Evolutionary conservation across 768 basidiomycete species (phyloP).

Genomic region (Pleurotus citrinopileatus): DNA sequence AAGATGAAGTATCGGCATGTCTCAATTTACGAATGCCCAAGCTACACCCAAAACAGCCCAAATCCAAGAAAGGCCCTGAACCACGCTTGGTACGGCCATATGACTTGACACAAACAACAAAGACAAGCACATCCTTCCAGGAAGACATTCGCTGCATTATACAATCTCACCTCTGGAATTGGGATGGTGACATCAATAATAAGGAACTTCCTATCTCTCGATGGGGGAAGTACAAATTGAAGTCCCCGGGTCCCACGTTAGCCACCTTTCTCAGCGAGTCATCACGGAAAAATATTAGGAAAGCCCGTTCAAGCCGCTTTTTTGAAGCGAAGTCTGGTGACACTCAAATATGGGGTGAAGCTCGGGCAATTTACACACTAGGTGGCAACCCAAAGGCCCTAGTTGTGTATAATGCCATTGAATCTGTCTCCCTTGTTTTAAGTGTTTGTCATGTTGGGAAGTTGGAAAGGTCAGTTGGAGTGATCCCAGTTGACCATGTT

Average conservation of each 20-base stretch:
- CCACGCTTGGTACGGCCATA: neutral
- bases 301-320: slow-evolving; percentile 12
- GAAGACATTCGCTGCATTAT: neutral
- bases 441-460: slow-evolving; percentile 10
- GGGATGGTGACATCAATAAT: neutral
- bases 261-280: slow-evolving; percentile 10
- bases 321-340: neutral
- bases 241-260: neutral
- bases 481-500: neutral
- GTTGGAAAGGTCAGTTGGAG: neutral
- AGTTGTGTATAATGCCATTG: slow-evolving; percentile 11
- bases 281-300: neutral
- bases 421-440: neutral
- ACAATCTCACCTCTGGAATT: neutral
- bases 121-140: neutral
- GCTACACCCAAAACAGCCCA: neutral
- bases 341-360: slow-evolving; percentile 16
- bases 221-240: slow-evolving; percentile 13
- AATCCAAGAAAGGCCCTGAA: neutral
- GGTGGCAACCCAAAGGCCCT: neutral
- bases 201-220: neutral
- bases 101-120: neutral
- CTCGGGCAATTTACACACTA: slow-evolving; percentile 15
- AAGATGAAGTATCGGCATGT: slow-evolving; percentile 19
- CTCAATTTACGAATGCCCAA: slow-evolving; percentile 22